Evolutionary conservation across 306 rosid species (phyloP).

Genomic region (Begonia fuchsioides): DNA sequence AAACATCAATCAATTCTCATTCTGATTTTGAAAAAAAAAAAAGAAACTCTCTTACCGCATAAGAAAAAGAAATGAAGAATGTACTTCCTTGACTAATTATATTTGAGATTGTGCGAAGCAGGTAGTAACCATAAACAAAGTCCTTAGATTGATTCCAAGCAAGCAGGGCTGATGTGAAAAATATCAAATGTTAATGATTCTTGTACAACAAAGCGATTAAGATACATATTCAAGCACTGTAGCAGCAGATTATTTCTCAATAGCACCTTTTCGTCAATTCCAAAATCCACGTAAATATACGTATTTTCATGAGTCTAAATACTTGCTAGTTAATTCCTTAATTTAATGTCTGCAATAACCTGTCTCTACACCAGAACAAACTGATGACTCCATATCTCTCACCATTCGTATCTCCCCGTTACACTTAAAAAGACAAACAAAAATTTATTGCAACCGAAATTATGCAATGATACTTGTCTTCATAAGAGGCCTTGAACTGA

Average conservation of each 20-base stretch:
- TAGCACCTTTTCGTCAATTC: too few relatives aligned
- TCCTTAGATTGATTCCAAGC: constrained; percentile 32
- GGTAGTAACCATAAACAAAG: constrained; percentile 45
- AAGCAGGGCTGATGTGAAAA: constrained; percentile 24
- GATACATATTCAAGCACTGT: not conserved
- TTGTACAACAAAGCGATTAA: not conserved
- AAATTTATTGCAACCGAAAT: too few relatives aligned
- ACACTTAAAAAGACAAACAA: too few relatives aligned
- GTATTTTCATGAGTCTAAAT: too few relatives aligned
- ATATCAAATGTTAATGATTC: not conserved
- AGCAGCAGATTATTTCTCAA: too few relatives aligned
- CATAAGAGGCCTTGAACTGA: not conserved
- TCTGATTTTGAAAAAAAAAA: not conserved
- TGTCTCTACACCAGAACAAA: too few relatives aligned
- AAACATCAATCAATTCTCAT: constrained; percentile 4
- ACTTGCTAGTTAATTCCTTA: too few relatives aligned
- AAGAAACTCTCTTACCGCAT: constrained; percentile 29
- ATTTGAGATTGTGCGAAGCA: constrained; percentile 31
- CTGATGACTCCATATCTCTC: too few relatives aligned
- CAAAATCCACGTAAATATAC: too few relatives aligned
- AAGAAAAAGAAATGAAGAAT: constrained; percentile 40
- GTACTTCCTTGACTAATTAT: constrained; percentile 56
- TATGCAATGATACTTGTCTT: not conserved
- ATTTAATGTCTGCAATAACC: too few relatives aligned
- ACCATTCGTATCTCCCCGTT: too few relatives aligned